Evolutionary conservation across 768 basidiomycete genomes (phyloP).

Genomic region (Podaxis pistillaris): DNA sequence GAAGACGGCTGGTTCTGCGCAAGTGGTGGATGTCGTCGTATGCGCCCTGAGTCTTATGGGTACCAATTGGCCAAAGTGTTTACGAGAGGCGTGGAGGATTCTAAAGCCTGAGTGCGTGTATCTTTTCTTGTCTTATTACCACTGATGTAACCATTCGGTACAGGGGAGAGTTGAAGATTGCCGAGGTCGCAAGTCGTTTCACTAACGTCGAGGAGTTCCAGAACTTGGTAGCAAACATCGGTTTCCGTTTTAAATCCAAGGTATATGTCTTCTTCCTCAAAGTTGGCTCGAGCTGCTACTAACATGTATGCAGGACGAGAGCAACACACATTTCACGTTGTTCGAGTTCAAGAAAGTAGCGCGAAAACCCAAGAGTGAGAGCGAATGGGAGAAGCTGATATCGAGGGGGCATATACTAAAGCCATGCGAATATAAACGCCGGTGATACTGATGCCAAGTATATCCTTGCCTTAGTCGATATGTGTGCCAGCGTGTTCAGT

Average conservation of each 20-base stretch:
- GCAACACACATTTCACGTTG: conserved; percentile 82
- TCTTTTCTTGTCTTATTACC: neutral
- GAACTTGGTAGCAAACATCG: conserved; percentile 59
- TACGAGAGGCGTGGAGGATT: conserved; percentile 88
- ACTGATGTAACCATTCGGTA: neutral
- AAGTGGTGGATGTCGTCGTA: conserved; percentile 87
- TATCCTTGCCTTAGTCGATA: neutral
- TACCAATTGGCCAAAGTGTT: conserved; percentile 90
- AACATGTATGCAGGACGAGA: conserved; percentile 55
- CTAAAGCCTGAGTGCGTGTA: conserved; percentile 74
- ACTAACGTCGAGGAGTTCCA: conserved; percentile 65
- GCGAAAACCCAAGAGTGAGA: conserved; percentile 43
- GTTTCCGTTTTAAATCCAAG: conserved; percentile 72
- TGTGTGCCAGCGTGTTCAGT: neutral
- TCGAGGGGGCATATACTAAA: conserved; percentile 61
- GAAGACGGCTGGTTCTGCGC: conserved; percentile 53
- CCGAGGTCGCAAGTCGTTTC: conserved; percentile 89
- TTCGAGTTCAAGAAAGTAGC: conserved; percentile 75
- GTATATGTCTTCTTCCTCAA: conserved; percentile 35
- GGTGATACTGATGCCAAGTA: conserved; percentile 40
- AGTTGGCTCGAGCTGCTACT: neutral
- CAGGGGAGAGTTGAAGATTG: conserved; percentile 82
- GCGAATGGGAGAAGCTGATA: conserved; percentile 60
- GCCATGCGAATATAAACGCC: conserved; percentile 90
- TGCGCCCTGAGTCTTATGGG: conserved; percentile 97